A percentile compares a stretch with the other conserved stretches of the same genome.
Evolutionary conservation across 306 rosid genomes (phyloP).

Genomic region (Crotalaria pallida): DNA sequence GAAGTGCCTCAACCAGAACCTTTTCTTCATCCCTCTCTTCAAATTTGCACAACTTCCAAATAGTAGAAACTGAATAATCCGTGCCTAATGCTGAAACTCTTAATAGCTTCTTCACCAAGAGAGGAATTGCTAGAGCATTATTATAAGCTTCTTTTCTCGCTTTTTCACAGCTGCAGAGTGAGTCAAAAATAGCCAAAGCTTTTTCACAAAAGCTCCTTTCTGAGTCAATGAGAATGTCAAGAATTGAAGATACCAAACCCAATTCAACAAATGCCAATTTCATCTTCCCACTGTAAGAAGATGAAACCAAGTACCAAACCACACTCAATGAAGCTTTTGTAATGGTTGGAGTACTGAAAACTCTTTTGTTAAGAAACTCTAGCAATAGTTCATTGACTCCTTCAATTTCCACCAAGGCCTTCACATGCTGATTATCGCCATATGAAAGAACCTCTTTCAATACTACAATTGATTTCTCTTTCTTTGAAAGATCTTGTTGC

Average conservation of each 20-base stretch:
- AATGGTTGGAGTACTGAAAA: slow-evolving; percentile 11
- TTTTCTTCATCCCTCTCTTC: slow-evolving; percentile 23
- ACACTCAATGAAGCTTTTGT: slow-evolving; percentile 38
- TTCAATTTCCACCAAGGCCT: slow-evolving; percentile 23
- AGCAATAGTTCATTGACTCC: slow-evolving; percentile 23
- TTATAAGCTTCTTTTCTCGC: slow-evolving; percentile 37
- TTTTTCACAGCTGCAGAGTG: slow-evolving; percentile 27
- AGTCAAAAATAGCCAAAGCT: slow-evolving; percentile 37
- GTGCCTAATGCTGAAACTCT: slow-evolving; percentile 42
- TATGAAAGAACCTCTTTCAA: slow-evolving; percentile 33
- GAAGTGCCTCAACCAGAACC: slow-evolving; percentile 43
- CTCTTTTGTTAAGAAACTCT: slow-evolving; percentile 23
- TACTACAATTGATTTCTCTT: slow-evolving; percentile 29
- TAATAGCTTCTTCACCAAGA: slow-evolving; percentile 54
- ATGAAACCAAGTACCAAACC: slow-evolving; percentile 28
- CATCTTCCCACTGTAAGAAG: slow-evolving; percentile 20
- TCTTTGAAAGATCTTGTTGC: slow-evolving; percentile 23
- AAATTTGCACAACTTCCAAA: slow-evolving; percentile 41
- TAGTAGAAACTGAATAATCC: slow-evolving; percentile 27
- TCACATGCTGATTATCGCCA: slow-evolving; percentile 24
- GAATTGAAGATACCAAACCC: slow-evolving; percentile 33
- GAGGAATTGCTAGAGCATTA: slow-evolving; percentile 41
- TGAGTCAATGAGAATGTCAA: slow-evolving; percentile 39
- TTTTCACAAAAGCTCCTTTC: slow-evolving; percentile 31
- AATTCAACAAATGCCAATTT: slow-evolving; percentile 22